Base-by-base conservation (phyloP, 108 stramenopile species). In the Cyclotella kingstonii region DNA sequence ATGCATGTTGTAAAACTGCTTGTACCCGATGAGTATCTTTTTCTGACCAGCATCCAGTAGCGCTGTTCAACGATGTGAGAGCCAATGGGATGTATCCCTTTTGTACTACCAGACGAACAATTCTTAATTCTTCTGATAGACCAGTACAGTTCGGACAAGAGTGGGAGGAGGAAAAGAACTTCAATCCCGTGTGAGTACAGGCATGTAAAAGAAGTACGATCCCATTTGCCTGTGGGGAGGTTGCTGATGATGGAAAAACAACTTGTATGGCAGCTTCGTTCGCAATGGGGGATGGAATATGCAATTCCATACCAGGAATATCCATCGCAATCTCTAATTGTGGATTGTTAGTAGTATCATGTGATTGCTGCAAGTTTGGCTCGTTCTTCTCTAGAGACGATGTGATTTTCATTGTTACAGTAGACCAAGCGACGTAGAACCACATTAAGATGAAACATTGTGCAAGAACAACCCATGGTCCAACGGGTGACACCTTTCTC, bases 111-210 rank as follows among this genome's bases (percentile, higher is more conserved):
- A 65, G 11, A 7, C 80, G 62, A 23, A 51, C 67, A 6, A 81
- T 68, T 26, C 63, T 47, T 29, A 77, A 23, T 70, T 81, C 80
- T 68, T 81, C 80, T 0, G 73, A 60, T 14, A 81, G 44, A 17
- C 80, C 80, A 14, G 78, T 53, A 43, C 80, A 81, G 11, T 64
- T n/a, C 0, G 67, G 63, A 48, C 80, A 81, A 23, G 38, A 38
- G n/a, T 35, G 35, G 12, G 64, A 62, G 0, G 75, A 66, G 6
- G 76, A 77, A 36, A 81, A 81, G 67, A 81, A 81, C 49, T 77
- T 80, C 11, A 72, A 15, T 2, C 70, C 79, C 35, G 28, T 65
- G 63, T 80, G 79, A 14, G 75, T 67, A 47, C 79, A 80, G 18
- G 65, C 79, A 54, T 80, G 79, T 15, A 80, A 41, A 26, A 80